Evolutionary conservation across 2,329 filamentous ascomycete genomes (phyloP).

Genomic region (Alternaria sp.): DNA sequence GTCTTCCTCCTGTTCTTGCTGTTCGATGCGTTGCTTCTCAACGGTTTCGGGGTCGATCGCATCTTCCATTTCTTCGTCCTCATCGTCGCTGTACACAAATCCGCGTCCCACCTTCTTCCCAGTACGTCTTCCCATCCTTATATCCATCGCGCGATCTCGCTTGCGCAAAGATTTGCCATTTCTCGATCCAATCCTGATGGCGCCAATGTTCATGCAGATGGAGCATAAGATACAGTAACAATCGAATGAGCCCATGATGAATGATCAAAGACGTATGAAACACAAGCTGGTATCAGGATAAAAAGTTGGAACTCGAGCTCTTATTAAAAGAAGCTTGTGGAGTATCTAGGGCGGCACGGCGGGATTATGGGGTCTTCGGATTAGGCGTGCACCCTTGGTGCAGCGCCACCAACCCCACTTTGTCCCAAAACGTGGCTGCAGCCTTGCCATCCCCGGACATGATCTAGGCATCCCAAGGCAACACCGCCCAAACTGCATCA

Average conservation of each 20-base stretch:
- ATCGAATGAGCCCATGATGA: slow-evolving; percentile 22
- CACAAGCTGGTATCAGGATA: neutral
- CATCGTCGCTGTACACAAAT: neutral
- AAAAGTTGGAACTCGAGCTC: neutral
- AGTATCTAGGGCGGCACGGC: neutral
- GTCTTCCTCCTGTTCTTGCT: neutral
- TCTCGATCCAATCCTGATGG: slow-evolving; percentile 9
- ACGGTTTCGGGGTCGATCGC: neutral
- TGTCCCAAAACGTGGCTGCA: neutral
- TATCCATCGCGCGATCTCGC: slow-evolving; percentile 8
- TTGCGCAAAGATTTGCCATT: slow-evolving; percentile 7
- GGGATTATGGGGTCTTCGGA: neutral
- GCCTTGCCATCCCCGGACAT: neutral
- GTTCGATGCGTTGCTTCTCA: neutral
- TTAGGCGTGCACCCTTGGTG: slow-evolving; percentile 5
- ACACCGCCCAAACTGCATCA: neutral
- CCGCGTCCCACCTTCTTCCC: slow-evolving; percentile 11
- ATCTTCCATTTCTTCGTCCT: neutral
- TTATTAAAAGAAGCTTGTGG: neutral
- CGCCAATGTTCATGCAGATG: slow-evolving; percentile 4
- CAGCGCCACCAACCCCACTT: neutral
- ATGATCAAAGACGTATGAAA: neutral
- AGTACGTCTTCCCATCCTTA: slow-evolving; percentile 1
- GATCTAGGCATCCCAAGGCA: neutral
- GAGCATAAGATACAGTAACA: slow-evolving; percentile 30